Evolutionary conservation across 306 rosid species (phyloP).

Genomic region (Canavalia gladiata): DNA sequence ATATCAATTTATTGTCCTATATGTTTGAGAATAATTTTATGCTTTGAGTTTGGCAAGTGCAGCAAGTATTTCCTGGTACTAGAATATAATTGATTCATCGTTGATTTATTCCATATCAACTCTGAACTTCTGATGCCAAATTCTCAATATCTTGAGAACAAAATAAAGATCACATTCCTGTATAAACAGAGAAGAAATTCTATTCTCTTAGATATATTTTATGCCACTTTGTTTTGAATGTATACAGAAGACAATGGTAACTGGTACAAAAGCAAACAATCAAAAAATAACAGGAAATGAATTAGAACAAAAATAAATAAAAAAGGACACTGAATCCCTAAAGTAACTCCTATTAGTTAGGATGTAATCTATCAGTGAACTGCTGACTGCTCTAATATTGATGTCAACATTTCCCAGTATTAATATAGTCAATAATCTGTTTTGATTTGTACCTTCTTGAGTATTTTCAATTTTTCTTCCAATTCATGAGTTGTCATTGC

Average conservation of each 20-base stretch:
- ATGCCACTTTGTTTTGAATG: background rate
- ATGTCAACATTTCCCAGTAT: conserved; percentile 1
- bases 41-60: conserved; percentile 15
- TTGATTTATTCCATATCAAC: conserved; percentile 14
- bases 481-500: background rate
- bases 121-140: background rate
- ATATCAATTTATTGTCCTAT: conserved; percentile 5
- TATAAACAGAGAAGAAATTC: background rate
- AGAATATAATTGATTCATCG: conserved; percentile 3
- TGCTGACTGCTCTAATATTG: background rate
- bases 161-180: background rate
- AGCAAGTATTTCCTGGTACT: conserved; percentile 16
- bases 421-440: background rate
- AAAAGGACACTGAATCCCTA: background rate
- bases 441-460: background rate
- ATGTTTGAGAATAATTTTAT: conserved; percentile 21
- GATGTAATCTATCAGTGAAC: background rate
- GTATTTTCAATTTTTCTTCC: conserved; percentile 20
- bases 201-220: conserved; percentile 7
- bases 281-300: background rate
- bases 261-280: background rate
- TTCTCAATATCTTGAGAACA: background rate
- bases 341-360: background rate
- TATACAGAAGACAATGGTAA: background rate
- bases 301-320: background rate